Evolutionary conservation across 2,329 filamentous ascomycete genomes (phyloP).

Genomic region (Fusarium poae): DNA sequence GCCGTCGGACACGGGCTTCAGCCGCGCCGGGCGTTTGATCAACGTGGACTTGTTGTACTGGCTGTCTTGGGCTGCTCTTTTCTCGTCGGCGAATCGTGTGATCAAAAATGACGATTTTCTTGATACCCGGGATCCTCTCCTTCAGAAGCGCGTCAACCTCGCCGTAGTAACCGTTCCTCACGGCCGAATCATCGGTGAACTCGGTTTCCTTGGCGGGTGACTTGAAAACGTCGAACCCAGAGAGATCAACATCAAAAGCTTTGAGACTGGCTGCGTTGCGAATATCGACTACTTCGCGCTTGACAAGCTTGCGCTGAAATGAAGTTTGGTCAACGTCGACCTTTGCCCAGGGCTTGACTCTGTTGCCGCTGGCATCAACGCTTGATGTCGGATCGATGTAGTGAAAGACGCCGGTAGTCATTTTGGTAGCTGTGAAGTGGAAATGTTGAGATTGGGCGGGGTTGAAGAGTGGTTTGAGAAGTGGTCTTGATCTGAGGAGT

Average conservation of each 20-base stretch:
- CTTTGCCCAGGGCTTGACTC: slow-evolving; percentile 42
- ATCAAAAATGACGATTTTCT: slow-evolving; percentile 77
- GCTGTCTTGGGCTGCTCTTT: slow-evolving; percentile 69
- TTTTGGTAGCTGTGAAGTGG: slow-evolving; percentile 10
- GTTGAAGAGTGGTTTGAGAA: slow-evolving; percentile 14
- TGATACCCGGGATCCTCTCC: slow-evolving; percentile 66
- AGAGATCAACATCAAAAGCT: slow-evolving; percentile 43
- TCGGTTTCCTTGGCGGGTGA: slow-evolving; percentile 61
- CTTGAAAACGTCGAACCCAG: slow-evolving; percentile 46
- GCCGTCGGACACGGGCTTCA: slow-evolving; percentile 70
- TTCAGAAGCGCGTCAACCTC: slow-evolving; percentile 71
- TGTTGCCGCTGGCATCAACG: slow-evolving; percentile 18
- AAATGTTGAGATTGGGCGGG: slow-evolving; percentile 13
- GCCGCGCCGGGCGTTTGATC: slow-evolving; percentile 77
- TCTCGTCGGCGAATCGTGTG: slow-evolving; percentile 74
- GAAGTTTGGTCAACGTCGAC: slow-evolving; percentile 45
- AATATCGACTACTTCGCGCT: slow-evolving; percentile 45
- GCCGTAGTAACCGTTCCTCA: slow-evolving; percentile 70
- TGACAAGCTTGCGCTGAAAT: slow-evolving; percentile 34
- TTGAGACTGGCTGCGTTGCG: slow-evolving; percentile 32
- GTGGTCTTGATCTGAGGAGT: slow-evolving; percentile 4
- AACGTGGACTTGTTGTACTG: slow-evolving; percentile 78
- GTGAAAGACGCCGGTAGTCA: slow-evolving; percentile 39
- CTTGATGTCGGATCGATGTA: slow-evolving; percentile 41
- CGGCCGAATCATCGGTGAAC: slow-evolving; percentile 68